phyloP scores from a whole-genome alignment of 192 early-diverging fungal genomes.

The Podila clonocystis region DNA sequence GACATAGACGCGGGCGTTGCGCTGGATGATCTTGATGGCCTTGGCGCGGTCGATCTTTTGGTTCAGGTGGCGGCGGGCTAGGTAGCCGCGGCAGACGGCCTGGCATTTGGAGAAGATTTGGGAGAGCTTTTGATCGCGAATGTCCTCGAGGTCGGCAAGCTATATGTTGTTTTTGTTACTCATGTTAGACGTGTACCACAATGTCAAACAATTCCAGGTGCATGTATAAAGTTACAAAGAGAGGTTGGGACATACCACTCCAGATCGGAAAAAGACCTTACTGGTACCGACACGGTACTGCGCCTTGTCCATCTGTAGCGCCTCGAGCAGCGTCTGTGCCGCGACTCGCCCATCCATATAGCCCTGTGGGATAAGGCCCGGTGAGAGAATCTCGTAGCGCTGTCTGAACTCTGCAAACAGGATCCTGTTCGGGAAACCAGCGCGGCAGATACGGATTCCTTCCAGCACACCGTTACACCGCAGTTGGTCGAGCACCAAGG shows the following conservation, averaged over 20 bases:
- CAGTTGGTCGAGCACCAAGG: conserved; percentile 91
- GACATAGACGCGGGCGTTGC: conserved; percentile 92
- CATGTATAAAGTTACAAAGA: not conserved
- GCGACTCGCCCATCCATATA: conserved; percentile 93
- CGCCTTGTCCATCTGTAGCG: conserved; percentile 77
- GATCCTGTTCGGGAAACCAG: conserved; percentile 94
- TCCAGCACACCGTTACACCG: conserved; percentile 98
- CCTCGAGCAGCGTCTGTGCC: conserved; percentile 80
- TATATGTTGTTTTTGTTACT: conserved; percentile 14
- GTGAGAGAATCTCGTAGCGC: conserved; percentile 91
- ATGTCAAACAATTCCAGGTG: not conserved
- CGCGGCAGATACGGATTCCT: conserved; percentile 95
- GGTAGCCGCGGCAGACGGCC: conserved; percentile 85
- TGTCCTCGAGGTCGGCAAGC: conserved; percentile 94
- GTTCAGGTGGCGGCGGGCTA: conserved; percentile 72
- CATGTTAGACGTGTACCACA: not conserved
- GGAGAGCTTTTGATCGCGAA: conserved; percentile 83
- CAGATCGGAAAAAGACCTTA: conserved; percentile 97
- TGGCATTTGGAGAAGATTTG: conserved; percentile 88
- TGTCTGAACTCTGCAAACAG: conserved; percentile 93
- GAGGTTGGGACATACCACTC: conserved; percentile 70
- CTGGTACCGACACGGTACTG: conserved; percentile 91
- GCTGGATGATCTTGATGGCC: conserved; percentile 94
- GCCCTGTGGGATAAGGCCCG: conserved; percentile 77
- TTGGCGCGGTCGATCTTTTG: conserved; percentile 70